Base-by-base conservation (phyloP, 2,329 filamentous ascomycete genomes). In the Fusarium paranaense region DNA sequence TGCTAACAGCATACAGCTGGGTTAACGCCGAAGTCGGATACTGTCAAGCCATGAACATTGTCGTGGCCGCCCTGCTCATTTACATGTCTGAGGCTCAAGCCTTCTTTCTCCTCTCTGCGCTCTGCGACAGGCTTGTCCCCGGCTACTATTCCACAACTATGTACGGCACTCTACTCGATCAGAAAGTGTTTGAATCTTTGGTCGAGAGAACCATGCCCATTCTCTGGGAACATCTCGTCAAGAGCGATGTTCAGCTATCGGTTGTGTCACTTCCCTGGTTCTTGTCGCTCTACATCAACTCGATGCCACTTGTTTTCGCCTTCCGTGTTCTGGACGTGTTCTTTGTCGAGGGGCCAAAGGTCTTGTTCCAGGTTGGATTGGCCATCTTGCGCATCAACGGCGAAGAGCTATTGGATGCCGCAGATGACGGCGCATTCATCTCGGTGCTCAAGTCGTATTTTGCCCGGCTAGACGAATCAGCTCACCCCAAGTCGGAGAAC, bases 121-220 rank as follows among this genome's bases (percentile, higher is more conserved):
- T 99, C 18, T 99, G 97, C 85, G 96, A 98, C 81, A 92, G 96
- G 56, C 87, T 99, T 2, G 90, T 98, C 5, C 97, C 97, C 0
- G 97, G 97, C 6, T 99, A 99, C 85, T 99, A 99, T 83, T 98
- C 96, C 6, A 97, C 94, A 20, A 99, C 97, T 74, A 99, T 99
- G 97, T 99, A 99, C 83, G 97, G 97, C 76, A 99, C 97, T 1
- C 87, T 99, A 6, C 89, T 99, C 42, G 97, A 99, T 80, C 97
- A 99, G 80, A 95, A 97, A 76, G 97, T 99, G 16, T 99, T 99
- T 78, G 97, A 99, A 84, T 97, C 94, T 3, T 87, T 99, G 5
- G 97, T 99, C n/a, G 97, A 99, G 83, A 97, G 95, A 85, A 99
- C 97, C 2, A 98, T 99, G 95, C 97, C 97, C 2, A 93, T 99